Evolutionary conservation across 2,329 filamentous ascomycete species (phyloP).

Genomic region (Fusarium pilosicola): DNA sequence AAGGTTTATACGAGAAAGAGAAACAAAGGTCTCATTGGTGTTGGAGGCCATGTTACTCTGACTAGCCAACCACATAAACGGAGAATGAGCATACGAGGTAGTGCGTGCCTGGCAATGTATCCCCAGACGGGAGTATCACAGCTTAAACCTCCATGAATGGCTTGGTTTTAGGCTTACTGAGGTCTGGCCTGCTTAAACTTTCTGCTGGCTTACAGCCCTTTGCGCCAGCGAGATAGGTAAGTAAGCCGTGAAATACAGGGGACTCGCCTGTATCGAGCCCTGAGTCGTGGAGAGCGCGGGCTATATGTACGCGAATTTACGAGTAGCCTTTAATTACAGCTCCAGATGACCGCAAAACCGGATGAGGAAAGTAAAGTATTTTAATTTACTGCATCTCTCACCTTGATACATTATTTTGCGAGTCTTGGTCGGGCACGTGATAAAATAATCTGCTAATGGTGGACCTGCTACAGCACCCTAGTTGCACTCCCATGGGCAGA

Average conservation of each 20-base stretch:
- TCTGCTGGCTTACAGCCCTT: fast-evolving
- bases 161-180: background rate
- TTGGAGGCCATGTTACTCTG: background rate
- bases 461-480: no score
- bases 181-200: fast-evolving
- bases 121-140: no score
- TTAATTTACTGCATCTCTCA: no score
- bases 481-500: background rate
- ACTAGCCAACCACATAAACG: background rate
- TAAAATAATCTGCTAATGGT: no score
- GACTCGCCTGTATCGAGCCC: background rate
- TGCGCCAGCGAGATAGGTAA: background rate
- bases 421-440: no score
- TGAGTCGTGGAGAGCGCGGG: fast-evolving
- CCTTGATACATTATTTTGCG: no score
- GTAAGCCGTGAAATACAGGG: background rate
- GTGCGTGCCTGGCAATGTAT: fast-evolving
- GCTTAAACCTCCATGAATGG: background rate
- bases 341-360: fast-evolving
- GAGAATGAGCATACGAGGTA: background rate
- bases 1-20: background rate
- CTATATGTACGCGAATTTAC: fast-evolving
- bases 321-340: background rate
- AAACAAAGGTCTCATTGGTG: background rate
- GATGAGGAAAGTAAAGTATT: fast-evolving